Base-by-base conservation (phyloP, 768 basidiomycete genomes). In the Imleria badia region DNA sequence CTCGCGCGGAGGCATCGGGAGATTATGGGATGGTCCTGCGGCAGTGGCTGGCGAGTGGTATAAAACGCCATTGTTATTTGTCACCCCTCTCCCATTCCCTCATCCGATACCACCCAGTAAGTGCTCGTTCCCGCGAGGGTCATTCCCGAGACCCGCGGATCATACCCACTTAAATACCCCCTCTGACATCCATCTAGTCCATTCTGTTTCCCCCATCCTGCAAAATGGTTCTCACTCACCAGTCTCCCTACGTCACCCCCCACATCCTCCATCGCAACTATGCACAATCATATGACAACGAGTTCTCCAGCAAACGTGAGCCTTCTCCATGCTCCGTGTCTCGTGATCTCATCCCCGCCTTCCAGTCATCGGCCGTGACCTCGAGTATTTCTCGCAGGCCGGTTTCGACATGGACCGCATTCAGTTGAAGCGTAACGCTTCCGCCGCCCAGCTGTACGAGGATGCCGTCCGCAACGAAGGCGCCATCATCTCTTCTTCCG, bases 361-460 rank as follows among this genome's bases (percentile, higher is more conserved):
- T 49, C 31, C 72, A 94, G 92, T 95, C 70, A 87, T 96, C 66
- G 94, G 92, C 65, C 86, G 82, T 63, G 95, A 98, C 69, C 83
- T 98, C 66, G 90, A 94, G 71, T 92, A 94, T 77, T 97, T 97
- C 84, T 98, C 96, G 36, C 90, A 97, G 73, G 96, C 97, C 54
- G 97, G 97, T 58, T 98, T 99, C 76, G 96, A 99, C 77, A 97
- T 98, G 89, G 89, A 95, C 67, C 85, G 89, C 64, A 94, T 98
- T 75, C 89, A 94, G 72, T 81, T 99, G 74, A 95, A 92, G 76
- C 91, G 93, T 74, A 96, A 96, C 61, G 93, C 93, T 2, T 82
- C 93, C 20, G 85, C 87, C 40, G 92, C 95, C 1, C 82, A 87
- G 63, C 87, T 96, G 40, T 97, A 97, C 75, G 97, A 99, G 70